phyloP scores from a whole-genome alignment of 2,329 filamentous ascomycete species.

The Lasiodiplodia citricola region DNA sequence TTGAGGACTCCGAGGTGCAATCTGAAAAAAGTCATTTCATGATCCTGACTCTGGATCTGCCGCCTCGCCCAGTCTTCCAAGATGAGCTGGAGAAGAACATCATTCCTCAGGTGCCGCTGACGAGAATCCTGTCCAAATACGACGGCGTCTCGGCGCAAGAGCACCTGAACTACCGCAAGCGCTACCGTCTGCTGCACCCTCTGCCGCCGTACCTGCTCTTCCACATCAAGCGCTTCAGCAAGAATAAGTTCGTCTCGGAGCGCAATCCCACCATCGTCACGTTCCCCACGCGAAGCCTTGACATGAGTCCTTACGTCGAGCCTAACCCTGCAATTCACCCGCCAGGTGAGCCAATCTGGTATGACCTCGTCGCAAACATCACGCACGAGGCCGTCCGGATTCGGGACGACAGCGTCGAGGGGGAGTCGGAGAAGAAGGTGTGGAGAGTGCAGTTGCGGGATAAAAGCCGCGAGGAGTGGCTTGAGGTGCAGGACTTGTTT shows the following conservation, averaged over 20 bases:
- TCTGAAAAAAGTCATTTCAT: conserved; percentile 81
- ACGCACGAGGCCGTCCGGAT: conserved; percentile 82
- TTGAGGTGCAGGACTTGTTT: conserved; percentile 90
- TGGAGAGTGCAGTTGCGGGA: conserved; percentile 94
- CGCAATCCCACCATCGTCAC: conserved; percentile 98
- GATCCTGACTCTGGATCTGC: conserved; percentile 91
- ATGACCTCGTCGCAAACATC: conserved; percentile 95
- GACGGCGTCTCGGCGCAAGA: conserved; percentile 88
- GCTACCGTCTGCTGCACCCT: conserved; percentile 88
- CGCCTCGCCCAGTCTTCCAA: conserved; percentile 91
- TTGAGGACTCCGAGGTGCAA: conserved; percentile 89
- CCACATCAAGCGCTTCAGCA: conserved; percentile 95
- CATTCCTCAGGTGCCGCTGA: conserved; percentile 87
- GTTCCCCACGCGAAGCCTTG: conserved; percentile 83
- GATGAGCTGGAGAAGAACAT: conserved; percentile 94
- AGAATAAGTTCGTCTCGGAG: conserved; percentile 95
- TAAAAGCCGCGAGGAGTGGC: conserved; percentile 83
- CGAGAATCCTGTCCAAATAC: conserved; percentile 83
- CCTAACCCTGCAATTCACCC: conserved; percentile 75
- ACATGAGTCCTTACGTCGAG: conserved; percentile 90
- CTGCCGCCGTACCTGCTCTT: conserved; percentile 90
- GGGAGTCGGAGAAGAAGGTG: conserved; percentile 87
- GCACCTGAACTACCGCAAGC: conserved; percentile 82
- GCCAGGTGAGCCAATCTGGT: conserved; percentile 83
- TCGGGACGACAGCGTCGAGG: conserved; percentile 81